These are phyloP conservation scores for Russula ochroleuca DNA, from an alignment of 768 basidiomycete species.

Conservation along the genomic window DNA sequence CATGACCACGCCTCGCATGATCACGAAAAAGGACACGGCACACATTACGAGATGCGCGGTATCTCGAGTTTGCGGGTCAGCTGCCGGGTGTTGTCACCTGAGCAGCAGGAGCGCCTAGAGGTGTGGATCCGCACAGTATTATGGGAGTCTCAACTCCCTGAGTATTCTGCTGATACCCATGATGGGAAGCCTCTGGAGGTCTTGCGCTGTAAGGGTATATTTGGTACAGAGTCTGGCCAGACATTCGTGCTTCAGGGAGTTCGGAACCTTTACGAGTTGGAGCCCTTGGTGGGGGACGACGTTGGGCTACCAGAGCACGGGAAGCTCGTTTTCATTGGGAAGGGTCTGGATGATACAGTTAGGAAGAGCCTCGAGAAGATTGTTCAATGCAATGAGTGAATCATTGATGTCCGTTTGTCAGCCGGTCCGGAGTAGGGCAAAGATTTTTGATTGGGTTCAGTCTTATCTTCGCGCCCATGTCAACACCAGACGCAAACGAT, in stretches of 20 bases:
- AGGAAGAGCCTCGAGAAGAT: slow-evolving; percentile 47
- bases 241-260: slow-evolving; percentile 88
- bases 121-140: slow-evolving; percentile 76
- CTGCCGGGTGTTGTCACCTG: slow-evolving; percentile 53
- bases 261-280: slow-evolving; percentile 81
- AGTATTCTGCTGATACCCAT: slow-evolving; percentile 17
- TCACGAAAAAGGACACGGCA: slow-evolving; percentile 27
- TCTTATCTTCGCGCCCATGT: slow-evolving; percentile 9
- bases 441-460: not conserved
- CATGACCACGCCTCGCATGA: slow-evolving; percentile 38
- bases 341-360: slow-evolving; percentile 59
- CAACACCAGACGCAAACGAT: slow-evolving; percentile 38
- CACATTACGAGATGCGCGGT: slow-evolving; percentile 71
- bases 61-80: slow-evolving; percentile 75
- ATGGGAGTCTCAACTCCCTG: slow-evolving; percentile 68
- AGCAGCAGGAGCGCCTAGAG: slow-evolving; percentile 55
- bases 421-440: slow-evolving; percentile 10
- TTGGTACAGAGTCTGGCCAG: slow-evolving; percentile 50
- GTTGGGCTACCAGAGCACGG: slow-evolving; percentile 58
- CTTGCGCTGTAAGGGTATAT: slow-evolving; percentile 85
- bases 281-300: slow-evolving; percentile 33
- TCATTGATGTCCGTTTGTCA: too few species aligned
- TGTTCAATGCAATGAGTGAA: not conserved
- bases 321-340: slow-evolving; percentile 86
- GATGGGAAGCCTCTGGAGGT: slow-evolving; percentile 44